phyloP scores from a whole-genome alignment of 148 eudicot species.

The Rheum nobile region DNA sequence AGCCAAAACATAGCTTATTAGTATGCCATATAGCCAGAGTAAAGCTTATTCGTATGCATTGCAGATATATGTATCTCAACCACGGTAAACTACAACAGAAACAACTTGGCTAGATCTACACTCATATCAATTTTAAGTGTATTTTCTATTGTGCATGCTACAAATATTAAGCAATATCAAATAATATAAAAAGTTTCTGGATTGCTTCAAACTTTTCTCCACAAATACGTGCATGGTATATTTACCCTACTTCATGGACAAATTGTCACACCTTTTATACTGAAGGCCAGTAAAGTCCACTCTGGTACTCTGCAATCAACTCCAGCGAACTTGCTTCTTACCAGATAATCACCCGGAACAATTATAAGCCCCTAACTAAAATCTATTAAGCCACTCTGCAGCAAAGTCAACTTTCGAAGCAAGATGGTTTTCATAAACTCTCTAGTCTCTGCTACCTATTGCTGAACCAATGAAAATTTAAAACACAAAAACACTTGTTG shows the following conservation, averaged over 20 bases:
- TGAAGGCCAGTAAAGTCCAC: background rate
- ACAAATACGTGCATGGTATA: background rate
- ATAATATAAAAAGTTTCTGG: background rate
- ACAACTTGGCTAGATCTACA: background rate
- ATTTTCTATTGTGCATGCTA: background rate
- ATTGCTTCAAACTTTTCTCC: background rate
- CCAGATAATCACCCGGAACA: background rate
- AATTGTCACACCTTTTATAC: background rate
- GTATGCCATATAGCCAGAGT: background rate
- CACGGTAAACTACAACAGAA: background rate
- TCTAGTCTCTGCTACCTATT: background rate
- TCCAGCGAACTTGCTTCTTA: background rate
- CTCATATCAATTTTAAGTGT: background rate
- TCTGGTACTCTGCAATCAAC: background rate
- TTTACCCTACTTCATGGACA: background rate
- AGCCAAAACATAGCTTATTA: background rate
- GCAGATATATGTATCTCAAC: background rate
- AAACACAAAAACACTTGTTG: background rate
- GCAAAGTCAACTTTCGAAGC: background rate
- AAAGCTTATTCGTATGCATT: background rate
- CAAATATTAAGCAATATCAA: background rate
- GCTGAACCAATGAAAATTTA: background rate
- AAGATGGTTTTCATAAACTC: background rate
- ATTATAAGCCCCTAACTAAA: background rate
- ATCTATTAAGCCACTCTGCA: background rate